These are phyloP conservation scores for Phytophthora cryptogea DNA, from an alignment of 352 stramenopile genomes.

Conservation along the genomic window DNA sequence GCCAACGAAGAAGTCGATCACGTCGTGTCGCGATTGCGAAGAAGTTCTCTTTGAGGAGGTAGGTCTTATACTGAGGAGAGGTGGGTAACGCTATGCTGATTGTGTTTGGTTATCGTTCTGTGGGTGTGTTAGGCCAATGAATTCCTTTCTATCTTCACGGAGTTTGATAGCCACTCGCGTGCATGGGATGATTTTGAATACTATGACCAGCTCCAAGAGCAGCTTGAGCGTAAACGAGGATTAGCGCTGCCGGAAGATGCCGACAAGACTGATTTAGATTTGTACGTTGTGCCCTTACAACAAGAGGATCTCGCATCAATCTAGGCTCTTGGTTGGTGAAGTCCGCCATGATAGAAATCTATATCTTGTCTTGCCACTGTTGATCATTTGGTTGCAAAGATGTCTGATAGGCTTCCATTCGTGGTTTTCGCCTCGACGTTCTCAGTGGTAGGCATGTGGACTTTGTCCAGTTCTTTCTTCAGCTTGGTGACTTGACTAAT, in stretches of 20 bases:
- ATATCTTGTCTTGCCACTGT: background rate
- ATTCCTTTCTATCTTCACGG: conserved; percentile 67
- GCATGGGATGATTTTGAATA: conserved; percentile 77
- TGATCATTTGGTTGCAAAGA: conserved; percentile 5
- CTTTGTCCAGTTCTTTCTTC: conserved; percentile 39
- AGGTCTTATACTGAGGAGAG: background rate
- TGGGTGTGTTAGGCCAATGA: conserved; percentile 49
- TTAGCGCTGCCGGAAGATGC: conserved; percentile 25
- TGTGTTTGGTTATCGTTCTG: background rate
- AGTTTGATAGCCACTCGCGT: conserved; percentile 59
- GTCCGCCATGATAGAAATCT: background rate
- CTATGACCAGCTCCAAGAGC: conserved; percentile 60
- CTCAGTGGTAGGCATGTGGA: conserved; percentile 7
- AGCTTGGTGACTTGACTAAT: conserved; percentile 43
- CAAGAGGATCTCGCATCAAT: conserved; percentile 8
- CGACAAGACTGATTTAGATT: conserved; percentile 19
- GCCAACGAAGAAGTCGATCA: conserved; percentile 82
- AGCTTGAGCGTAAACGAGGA: conserved; percentile 60
- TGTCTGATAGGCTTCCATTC: conserved; percentile 14
- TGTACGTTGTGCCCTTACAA: conserved; percentile 28
- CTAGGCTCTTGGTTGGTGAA: background rate
- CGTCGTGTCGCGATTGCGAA: conserved; percentile 75
- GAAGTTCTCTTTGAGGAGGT: conserved; percentile 81
- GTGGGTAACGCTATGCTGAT: conserved; percentile 11
- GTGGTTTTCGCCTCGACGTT: conserved; percentile 4